phyloP scores from a whole-genome alignment of 495 filamentous ascomycete species.

The Apodospora peruviana region DNA sequence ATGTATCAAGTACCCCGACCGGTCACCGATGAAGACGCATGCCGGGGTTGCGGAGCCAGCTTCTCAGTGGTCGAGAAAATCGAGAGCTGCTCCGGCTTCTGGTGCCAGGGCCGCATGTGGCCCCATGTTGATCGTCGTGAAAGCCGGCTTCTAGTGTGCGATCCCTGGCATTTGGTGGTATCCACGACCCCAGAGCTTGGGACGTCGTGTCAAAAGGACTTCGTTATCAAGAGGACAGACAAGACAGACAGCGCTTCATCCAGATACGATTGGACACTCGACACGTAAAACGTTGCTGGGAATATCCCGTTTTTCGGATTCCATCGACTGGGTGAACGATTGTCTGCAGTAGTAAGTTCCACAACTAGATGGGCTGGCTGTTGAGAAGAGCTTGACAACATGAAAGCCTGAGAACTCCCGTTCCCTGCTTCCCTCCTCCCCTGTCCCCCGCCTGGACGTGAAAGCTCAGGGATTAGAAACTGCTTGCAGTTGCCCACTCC shows the following conservation, averaged over 20 bases:
- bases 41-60: no score
- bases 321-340: slow-evolving; percentile 1
- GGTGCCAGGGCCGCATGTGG: not conserved
- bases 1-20: not conserved
- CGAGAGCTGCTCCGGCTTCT: not conserved
- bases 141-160: not conserved
- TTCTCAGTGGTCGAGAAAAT: no score
- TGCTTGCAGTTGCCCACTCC: not conserved
- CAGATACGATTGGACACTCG: no score
- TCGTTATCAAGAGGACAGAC: no score
- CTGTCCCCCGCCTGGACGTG: not conserved
- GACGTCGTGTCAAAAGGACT: no score
- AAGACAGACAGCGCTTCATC: no score
- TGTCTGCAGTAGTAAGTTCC: not conserved
- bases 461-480: not conserved
- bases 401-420: no score
- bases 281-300: no score
- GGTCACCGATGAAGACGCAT: not conserved
- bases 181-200: no score
- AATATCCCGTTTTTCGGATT: not conserved
- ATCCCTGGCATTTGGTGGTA: no score
- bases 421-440: no score
- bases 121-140: slow-evolving; percentile 9
- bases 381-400: not conserved
- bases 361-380: not conserved